These are phyloP conservation scores for Pelargonium nanum DNA, from an alignment of 345 rosid genomes.

Conservation along the genomic window DNA sequence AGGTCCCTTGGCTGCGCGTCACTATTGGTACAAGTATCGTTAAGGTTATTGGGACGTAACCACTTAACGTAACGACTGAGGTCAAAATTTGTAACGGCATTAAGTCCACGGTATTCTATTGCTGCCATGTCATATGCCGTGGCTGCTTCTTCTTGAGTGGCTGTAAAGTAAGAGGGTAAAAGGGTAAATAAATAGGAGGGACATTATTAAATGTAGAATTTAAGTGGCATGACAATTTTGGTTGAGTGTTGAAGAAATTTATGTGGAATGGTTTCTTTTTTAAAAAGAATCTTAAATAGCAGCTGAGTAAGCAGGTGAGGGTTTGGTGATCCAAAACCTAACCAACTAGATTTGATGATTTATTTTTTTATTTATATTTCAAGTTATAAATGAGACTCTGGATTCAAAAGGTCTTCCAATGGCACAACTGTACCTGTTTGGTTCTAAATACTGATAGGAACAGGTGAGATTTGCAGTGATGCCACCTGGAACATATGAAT, in stretches of 20 bases:
- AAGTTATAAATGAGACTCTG: too few relatives aligned
- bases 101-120: conserved; percentile 76
- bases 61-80: conserved; percentile 64
- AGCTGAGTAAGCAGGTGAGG: conserved; percentile 23
- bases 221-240: conserved; percentile 23
- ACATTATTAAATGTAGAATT: conserved; percentile 6
- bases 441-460: too few relatives aligned
- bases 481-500: too few relatives aligned
- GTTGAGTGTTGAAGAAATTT: conserved; percentile 13
- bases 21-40: neutral
- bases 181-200: neutral
- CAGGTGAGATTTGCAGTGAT: too few relatives aligned
- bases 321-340: conserved; percentile 33
- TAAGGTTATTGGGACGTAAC: conserved; percentile 9
- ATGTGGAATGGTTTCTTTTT: neutral
- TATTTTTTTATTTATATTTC: neutral
- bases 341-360: conserved; percentile 16
- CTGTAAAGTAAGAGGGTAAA: conserved; percentile 18
- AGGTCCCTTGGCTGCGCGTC: conserved; percentile 1
- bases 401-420: too few relatives aligned
- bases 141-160: conserved; percentile 95
- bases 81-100: conserved; percentile 93
- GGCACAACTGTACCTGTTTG: too few relatives aligned
- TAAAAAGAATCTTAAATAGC: conserved; percentile 10
- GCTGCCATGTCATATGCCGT: conserved; percentile 87